Conservation (phyloP, 768 basidiomycete species). For the Auricularia cornea region DNA sequence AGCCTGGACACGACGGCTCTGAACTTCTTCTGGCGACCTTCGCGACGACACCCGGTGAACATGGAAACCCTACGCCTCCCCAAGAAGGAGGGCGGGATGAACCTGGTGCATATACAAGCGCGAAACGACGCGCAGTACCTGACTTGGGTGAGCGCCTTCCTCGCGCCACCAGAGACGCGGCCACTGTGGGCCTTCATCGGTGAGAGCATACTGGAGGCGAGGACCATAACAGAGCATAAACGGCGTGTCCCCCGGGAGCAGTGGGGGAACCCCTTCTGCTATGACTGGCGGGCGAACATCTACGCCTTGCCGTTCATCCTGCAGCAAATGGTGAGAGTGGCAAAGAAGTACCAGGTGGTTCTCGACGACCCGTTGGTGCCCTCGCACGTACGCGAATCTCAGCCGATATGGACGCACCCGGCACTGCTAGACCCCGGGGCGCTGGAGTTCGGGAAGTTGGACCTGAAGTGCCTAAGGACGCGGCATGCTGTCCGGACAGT, state of each 20-base stretch:
- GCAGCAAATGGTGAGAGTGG: background rate
- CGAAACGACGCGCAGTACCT: background rate
- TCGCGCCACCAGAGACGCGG: background rate
- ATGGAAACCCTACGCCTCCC: background rate
- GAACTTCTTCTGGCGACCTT: background rate
- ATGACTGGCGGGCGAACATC: background rate
- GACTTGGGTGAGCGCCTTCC: background rate
- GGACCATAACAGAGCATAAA: background rate
- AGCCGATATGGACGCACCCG: background rate
- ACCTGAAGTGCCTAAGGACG: background rate
- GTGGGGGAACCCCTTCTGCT: background rate
- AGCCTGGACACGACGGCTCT: background rate
- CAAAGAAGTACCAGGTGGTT: background rate
- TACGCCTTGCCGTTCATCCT: background rate
- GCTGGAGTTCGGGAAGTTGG: too few species aligned
- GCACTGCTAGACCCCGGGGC: background rate
- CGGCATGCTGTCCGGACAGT: background rate
- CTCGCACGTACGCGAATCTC: background rate
- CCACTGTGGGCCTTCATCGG: background rate
- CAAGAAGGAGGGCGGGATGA: background rate
- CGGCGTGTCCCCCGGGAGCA: background rate
- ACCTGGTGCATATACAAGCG: background rate
- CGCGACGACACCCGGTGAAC: background rate
- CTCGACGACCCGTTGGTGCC: background rate
- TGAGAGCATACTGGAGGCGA: background rate